Conservation (phyloP, 2,329 filamentous ascomycete species). For the Hymenoscyphus fructigenus region DNA sequence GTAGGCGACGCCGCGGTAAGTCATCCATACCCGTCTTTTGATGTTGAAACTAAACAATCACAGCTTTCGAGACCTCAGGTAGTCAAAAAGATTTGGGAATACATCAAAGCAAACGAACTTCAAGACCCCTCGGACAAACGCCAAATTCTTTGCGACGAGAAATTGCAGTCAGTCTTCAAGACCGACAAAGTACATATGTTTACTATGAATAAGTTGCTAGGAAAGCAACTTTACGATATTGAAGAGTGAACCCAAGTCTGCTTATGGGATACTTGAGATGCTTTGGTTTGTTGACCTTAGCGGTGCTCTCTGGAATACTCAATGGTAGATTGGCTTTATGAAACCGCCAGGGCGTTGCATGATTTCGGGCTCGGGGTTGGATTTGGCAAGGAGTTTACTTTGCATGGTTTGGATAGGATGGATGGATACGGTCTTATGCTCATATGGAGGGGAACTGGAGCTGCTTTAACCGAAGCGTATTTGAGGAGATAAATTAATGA, state of each 20-base stretch:
- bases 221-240: conserved; percentile 81
- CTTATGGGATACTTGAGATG: background rate
- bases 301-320: background rate
- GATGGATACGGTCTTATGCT: background rate
- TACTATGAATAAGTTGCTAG: conserved; percentile 96
- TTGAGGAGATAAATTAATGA: background rate
- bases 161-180: conserved; percentile 90
- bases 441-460: background rate
- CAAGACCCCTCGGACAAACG: conserved; percentile 91
- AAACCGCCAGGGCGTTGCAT: conserved; percentile 1
- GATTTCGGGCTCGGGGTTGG: background rate
- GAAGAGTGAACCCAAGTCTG: conserved; percentile 44
- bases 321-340: background rate
- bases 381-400: conserved; percentile 1
- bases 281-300: background rate
- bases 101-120: conserved; percentile 84
- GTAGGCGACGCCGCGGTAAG: conserved; percentile 67
- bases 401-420: background rate
- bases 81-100: conserved; percentile 94
- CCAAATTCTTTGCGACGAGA: conserved; percentile 89
- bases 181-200: conserved; percentile 95
- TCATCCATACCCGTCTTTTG: conserved; percentile 17
- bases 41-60: conserved; percentile 11
- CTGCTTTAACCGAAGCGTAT: background rate
- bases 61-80: conserved; percentile 91